A percentile compares a stretch with the other conserved stretches of the same genome.
Evolutionary conservation across 345 rosid species (phyloP).

Genomic region (Isatis tinctoria): DNA sequence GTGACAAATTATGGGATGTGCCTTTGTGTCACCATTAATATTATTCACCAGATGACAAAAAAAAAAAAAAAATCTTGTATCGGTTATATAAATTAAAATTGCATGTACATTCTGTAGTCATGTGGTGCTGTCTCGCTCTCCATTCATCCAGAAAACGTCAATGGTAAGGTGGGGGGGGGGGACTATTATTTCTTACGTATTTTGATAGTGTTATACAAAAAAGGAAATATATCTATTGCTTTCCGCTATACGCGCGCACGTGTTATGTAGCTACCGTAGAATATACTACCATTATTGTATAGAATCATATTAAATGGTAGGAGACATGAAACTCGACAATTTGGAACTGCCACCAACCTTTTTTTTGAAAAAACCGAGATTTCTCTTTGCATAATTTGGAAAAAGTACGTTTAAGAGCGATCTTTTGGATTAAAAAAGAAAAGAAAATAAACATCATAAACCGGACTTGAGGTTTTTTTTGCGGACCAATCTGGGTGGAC

Average conservation of each 20-base stretch:
- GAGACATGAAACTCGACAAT: too few species aligned
- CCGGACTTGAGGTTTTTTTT: background rate
- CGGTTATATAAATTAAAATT: background rate
- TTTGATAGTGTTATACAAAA: background rate
- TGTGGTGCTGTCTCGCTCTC: constrained; percentile 6
- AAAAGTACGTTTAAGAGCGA: background rate
- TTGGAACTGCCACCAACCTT: too few species aligned
- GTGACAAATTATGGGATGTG: too few species aligned
- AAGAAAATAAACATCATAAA: background rate
- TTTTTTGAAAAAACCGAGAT: too few species aligned
- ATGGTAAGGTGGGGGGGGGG: background rate
- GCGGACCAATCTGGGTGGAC: background rate
- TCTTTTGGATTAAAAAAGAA: background rate
- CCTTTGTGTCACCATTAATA: too few species aligned
- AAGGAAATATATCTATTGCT: background rate
- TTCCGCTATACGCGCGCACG: background rate
- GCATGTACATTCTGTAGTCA: background rate
- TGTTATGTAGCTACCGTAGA: background rate
- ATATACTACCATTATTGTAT: background rate
- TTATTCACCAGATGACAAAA: too few species aligned
- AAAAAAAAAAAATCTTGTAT: background rate
- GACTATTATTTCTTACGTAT: background rate
- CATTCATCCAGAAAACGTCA: background rate
- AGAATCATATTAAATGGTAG: background rate
- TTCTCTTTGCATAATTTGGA: too few species aligned